These are phyloP conservation scores for Hyaloscypha finlandica DNA, from an alignment of 495 filamentous ascomycete species.

Conservation along the genomic window DNA sequence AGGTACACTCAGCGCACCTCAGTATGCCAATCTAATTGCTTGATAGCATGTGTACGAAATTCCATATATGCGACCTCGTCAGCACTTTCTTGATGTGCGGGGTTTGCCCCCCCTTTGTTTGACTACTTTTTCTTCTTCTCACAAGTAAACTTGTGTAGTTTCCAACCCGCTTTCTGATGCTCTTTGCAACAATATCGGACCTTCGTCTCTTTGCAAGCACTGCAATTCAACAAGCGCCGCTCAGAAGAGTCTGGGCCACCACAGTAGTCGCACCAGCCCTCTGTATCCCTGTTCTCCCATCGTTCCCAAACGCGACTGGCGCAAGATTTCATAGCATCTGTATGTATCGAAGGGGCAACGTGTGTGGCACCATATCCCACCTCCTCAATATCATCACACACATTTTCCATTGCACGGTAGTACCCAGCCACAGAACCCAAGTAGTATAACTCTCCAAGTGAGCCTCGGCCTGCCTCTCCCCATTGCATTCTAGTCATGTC, in stretches of 20 bases:
- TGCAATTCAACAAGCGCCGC: neutral
- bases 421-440: neutral
- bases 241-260: neutral
- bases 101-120: no score
- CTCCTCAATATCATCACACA: conserved; percentile 1
- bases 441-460: conserved; percentile 5
- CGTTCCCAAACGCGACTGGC: conserved; percentile 7
- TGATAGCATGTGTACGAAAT: no score
- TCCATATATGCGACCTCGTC: no score
- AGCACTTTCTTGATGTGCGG: no score
- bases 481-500: conserved; percentile 16
- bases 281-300: conserved; percentile 12
- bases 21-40: no score
- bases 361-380: no score
- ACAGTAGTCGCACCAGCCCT: conserved; percentile 17
- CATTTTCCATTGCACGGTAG: neutral
- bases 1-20: no score
- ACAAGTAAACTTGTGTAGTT: conserved; percentile 14
- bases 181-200: conserved; percentile 12
- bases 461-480: conserved; percentile 11
- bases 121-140: conserved; percentile 2
- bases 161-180: conserved; percentile 14
- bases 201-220: neutral
- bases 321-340: neutral
- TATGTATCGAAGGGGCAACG: neutral